Conservation (phyloP, 306 rosid species). For the Castanea sativa region DNA sequence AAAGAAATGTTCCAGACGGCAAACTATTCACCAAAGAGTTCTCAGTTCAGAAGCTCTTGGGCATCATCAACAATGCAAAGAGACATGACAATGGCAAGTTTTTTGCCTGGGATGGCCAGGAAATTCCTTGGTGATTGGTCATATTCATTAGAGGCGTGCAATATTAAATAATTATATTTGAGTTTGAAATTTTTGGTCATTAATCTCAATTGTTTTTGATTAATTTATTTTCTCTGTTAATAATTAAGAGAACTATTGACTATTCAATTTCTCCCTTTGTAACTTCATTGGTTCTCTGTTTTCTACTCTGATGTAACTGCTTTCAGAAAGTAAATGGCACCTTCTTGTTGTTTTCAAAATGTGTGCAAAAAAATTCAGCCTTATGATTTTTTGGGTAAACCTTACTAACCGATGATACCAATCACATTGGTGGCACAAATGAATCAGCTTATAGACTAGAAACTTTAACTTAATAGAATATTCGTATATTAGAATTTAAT, state of each 20-base stretch:
- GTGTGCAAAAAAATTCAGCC: neutral
- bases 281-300: neutral
- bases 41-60: constrained; percentile 73
- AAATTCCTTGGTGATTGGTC: constrained; percentile 77
- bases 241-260: neutral
- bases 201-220: neutral
- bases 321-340: neutral
- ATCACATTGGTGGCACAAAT: too few relatives aligned
- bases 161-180: neutral
- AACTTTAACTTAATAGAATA: too few relatives aligned
- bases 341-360: neutral
- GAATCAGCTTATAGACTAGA: too few relatives aligned
- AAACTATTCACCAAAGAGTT: constrained; percentile 79
- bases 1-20: constrained; percentile 71
- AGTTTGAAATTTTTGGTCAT: neutral
- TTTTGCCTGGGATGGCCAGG: constrained; percentile 97
- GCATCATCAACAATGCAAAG: constrained; percentile 63
- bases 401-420: too few relatives aligned
- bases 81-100: constrained; percentile 80
- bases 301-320: neutral
- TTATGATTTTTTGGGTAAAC: accelerated
- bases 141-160: neutral
- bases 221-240: neutral
- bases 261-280: neutral
- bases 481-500: too few relatives aligned